Conservation (phyloP, 2,329 filamentous ascomycete species). For the Aspergillus felis region DNA sequence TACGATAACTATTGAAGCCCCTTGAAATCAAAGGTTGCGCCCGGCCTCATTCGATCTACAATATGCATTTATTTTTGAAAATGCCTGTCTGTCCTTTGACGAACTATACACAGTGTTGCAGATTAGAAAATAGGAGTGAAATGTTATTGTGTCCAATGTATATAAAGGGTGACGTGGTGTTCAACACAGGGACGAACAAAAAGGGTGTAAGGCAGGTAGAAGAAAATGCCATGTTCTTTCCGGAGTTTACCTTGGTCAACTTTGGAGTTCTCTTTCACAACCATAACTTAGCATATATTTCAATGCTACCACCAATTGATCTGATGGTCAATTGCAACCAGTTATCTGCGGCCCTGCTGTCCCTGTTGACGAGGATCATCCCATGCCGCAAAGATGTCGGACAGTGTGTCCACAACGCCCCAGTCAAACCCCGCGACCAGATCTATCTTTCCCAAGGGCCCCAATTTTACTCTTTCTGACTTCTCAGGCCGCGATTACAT, state of each 20-base stretch:
- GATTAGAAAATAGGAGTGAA: not conserved
- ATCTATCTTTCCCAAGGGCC: constrained; percentile 71
- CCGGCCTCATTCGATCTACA: not conserved
- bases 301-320: not conserved
- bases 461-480: constrained; percentile 82
- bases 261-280: not conserved
- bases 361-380: constrained; percentile 3
- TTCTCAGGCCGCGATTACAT: constrained; percentile 92
- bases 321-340: not conserved
- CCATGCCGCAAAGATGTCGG: constrained; percentile 30
- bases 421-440: constrained; percentile 49
- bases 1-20: not conserved
- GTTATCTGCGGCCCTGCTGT: not conserved
- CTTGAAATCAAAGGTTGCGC: no score
- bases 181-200: not conserved
- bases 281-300: not conserved
- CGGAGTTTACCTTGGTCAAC: not conserved
- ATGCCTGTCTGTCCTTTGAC: not conserved
- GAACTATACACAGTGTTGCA: not conserved
- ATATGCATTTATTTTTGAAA: not conserved
- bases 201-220: not conserved
- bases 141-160: not conserved
- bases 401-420: constrained; percentile 38
- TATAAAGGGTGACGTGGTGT: not conserved
- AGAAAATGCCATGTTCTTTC: not conserved